Conservation (phyloP, 1,139 yeast species). For the Magnusiomyces suaveolens region DNA sequence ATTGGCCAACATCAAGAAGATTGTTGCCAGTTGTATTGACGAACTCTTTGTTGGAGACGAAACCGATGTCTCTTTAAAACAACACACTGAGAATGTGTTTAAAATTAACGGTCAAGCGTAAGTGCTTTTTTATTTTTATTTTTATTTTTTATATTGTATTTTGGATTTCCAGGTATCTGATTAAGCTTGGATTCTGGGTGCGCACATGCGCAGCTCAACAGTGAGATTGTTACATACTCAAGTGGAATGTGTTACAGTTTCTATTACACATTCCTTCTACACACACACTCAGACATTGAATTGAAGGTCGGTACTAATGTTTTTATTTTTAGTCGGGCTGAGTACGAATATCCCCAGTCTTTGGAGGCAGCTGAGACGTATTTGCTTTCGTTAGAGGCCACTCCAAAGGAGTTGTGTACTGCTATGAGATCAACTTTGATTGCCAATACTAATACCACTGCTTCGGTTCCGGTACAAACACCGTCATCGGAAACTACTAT, state of each 20-base stretch:
- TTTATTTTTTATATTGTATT: neutral
- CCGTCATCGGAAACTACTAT: neutral
- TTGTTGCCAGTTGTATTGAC: neutral
- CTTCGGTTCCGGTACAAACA: neutral
- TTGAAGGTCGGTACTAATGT: too few relatives aligned
- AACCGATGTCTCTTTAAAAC: constrained; percentile 2
- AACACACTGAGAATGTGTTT: constrained; percentile 1
- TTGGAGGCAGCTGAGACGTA: constrained; percentile 1
- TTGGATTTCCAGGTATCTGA: neutral
- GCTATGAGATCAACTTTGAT: neutral
- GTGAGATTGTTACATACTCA: too few relatives aligned
- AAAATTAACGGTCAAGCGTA: neutral
- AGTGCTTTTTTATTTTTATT: neutral
- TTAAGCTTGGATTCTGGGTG: too few relatives aligned
- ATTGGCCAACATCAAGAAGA: constrained; percentile 1
- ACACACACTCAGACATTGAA: too few relatives aligned
- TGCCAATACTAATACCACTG: neutral
- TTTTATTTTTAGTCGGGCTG: neutral
- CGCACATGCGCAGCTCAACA: neutral
- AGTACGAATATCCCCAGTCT: neutral
- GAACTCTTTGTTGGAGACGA: constrained; percentile 3
- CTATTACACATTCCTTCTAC: neutral
- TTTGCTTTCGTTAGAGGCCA: neutral
- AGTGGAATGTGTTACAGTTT: too few relatives aligned
- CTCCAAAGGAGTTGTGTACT: constrained; percentile 1